Percentiles rank a stretch among this genome's conserved stretches.
Evolutionary conservation across 2,329 filamentous ascomycete genomes (phyloP).

Genomic region (Microthyrium microscopicum): DNA sequence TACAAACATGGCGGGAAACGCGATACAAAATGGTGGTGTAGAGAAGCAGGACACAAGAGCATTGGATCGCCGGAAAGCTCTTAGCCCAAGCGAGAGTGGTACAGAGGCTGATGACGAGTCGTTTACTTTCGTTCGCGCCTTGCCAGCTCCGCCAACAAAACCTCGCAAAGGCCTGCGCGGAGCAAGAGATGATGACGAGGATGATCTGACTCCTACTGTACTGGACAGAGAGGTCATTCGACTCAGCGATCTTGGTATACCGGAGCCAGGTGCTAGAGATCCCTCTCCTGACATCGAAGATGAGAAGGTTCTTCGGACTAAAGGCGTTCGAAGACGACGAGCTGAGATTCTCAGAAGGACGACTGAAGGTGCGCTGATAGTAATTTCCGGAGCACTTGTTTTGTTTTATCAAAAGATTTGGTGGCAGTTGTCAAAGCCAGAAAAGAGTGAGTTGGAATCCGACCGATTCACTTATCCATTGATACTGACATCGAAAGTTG

Average conservation of each 20-base stretch:
- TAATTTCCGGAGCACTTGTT: conserved; percentile 32
- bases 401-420: conserved; percentile 23
- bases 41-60: no score
- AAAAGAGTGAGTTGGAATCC: no score
- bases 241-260: conserved; percentile 14
- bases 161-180: conserved; percentile 59
- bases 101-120: conserved; percentile 94
- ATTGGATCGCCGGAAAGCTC: no score
- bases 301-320: conserved; percentile 32
- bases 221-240: conserved; percentile 29
- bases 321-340: conserved; percentile 70
- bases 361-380: conserved; percentile 37
- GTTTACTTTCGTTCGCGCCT: conserved; percentile 52
- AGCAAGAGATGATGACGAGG: conserved; percentile 16
- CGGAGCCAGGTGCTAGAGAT: not conserved
- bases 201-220: conserved; percentile 29
- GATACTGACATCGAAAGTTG: conserved; percentile 15
- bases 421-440: no score
- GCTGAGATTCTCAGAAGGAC: conserved; percentile 64
- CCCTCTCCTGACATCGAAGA: not conserved
- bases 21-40: no score
- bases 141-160: conserved; percentile 61
- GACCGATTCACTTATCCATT: no score
- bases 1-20: no score
- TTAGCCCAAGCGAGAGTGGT: conserved; percentile 61